Evolutionary conservation across 805 yeast species (phyloP).

Genomic region (Pichia nanzhaoensis): DNA sequence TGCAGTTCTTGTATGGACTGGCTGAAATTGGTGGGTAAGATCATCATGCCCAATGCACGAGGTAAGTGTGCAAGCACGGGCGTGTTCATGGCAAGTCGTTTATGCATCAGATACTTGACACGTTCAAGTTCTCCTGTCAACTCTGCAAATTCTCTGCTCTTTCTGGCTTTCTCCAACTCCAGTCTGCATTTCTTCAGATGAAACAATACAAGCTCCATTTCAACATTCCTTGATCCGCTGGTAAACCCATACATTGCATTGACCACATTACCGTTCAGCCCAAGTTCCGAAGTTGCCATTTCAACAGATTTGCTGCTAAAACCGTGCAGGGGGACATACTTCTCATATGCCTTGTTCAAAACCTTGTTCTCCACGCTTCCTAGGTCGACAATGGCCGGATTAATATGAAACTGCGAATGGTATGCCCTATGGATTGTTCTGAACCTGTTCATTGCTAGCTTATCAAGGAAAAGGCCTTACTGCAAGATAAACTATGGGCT

Average conservation of each 20-base stretch:
- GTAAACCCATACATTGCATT: slow-evolving; percentile 35
- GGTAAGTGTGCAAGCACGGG: slow-evolving; percentile 40
- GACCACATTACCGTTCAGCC: slow-evolving; percentile 35
- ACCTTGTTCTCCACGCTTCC: slow-evolving; percentile 35
- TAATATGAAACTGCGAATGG: slow-evolving; percentile 34
- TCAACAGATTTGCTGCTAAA: slow-evolving; percentile 36
- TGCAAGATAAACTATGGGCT: no score
- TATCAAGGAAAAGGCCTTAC: no score
- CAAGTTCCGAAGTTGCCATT: slow-evolving; percentile 38
- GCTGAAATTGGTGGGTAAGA: slow-evolving; percentile 56
- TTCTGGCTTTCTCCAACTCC: slow-evolving; percentile 23
- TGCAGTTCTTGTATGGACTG: slow-evolving; percentile 62
- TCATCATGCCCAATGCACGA: slow-evolving; percentile 52
- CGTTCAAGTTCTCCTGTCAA: slow-evolving; percentile 20
- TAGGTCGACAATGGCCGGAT: slow-evolving; percentile 29
- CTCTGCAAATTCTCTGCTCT: slow-evolving; percentile 25
- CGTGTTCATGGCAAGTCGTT: slow-evolving; percentile 45
- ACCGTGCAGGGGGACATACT: slow-evolving; percentile 39
- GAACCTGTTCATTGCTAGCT: no score
- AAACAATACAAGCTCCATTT: slow-evolving; percentile 37
- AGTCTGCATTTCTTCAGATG: slow-evolving; percentile 42
- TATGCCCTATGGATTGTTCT: slow-evolving; percentile 23
- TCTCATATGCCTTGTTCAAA: slow-evolving; percentile 24
- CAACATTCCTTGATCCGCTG: slow-evolving; percentile 24
- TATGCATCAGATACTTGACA: slow-evolving; percentile 30